phyloP scores from a whole-genome alignment of 2,329 filamentous ascomycete species.

The Aspergillus sp. region DNA sequence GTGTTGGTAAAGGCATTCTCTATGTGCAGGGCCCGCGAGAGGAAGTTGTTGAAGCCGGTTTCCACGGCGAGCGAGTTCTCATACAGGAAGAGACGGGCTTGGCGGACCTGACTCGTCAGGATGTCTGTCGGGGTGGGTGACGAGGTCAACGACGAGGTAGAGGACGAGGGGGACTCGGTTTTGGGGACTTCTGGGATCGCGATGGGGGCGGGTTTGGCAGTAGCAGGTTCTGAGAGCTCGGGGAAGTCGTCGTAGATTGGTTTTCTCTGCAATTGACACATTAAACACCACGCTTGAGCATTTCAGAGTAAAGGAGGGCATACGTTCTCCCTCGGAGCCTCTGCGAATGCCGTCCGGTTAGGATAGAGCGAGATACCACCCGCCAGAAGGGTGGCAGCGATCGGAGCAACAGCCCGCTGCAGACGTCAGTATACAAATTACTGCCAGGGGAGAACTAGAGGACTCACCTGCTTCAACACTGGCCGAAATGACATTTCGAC shows the following conservation, averaged over 20 bases:
- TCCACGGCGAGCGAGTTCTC: conserved; percentile 66
- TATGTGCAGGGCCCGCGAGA: conserved; percentile 73
- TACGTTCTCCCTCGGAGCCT: conserved; percentile 34
- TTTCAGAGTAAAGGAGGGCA: conserved; percentile 6
- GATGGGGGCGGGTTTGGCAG: conserved; percentile 10
- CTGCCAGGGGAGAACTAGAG: background rate
- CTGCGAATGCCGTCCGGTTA: conserved; percentile 36
- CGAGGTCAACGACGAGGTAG: conserved; percentile 22
- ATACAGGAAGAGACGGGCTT: conserved; percentile 74
- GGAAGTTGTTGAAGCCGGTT: conserved; percentile 71
- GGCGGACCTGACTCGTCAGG: conserved; percentile 73
- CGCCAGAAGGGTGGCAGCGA: conserved; percentile 35
- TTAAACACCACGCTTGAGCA: background rate
- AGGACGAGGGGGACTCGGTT: background rate
- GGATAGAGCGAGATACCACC: conserved; percentile 35
- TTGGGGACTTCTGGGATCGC: background rate
- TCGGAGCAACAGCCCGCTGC: conserved; percentile 34
- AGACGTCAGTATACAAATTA: conserved; percentile 19
- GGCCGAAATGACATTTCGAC: conserved; percentile 35
- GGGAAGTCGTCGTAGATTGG: conserved; percentile 35
- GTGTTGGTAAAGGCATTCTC: conserved; percentile 89
- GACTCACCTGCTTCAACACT: conserved; percentile 35
- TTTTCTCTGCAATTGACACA: conserved; percentile 29
- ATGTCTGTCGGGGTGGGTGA: conserved; percentile 80
- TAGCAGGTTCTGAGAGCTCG: conserved; percentile 22